Conservation (phyloP, 2,329 filamentous ascomycete species). For the Curvularia sp. region DNA sequence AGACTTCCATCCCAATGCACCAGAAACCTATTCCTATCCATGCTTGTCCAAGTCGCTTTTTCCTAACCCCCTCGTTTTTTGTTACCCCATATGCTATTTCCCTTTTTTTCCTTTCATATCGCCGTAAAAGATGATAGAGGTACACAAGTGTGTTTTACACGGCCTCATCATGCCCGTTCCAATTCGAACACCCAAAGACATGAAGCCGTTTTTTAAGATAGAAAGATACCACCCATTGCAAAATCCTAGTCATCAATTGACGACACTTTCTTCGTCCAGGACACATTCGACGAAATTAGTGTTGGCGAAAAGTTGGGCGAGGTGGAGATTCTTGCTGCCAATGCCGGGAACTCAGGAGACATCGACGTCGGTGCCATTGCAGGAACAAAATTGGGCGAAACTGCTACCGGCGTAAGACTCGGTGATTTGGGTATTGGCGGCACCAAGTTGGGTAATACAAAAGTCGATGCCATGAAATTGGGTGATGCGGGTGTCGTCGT, state of each 20-base stretch:
- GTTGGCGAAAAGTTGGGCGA: slow-evolving; percentile 12
- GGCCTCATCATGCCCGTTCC: neutral
- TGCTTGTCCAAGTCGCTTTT: neutral
- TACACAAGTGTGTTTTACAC: neutral
- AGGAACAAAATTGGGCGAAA: slow-evolving; percentile 25
- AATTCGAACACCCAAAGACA: neutral
- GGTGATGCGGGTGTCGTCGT: slow-evolving; percentile 5
- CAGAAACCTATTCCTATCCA: neutral
- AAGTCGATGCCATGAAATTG: slow-evolving; percentile 10
- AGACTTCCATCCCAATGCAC: neutral
- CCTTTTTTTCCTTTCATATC: neutral
- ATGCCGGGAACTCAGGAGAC: slow-evolving; percentile 6
- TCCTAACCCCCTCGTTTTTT: neutral
- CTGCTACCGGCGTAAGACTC: slow-evolving; percentile 7
- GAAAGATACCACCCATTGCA: neutral
- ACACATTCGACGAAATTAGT: neutral
- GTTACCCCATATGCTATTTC: neutral
- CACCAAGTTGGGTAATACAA: slow-evolving; percentile 12
- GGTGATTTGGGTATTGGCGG: slow-evolving; percentile 2
- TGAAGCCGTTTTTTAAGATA: neutral
- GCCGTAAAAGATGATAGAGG: neutral
- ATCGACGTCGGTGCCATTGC: neutral
- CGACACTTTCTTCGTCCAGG: neutral
- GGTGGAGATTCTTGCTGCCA: neutral
- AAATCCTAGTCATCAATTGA: neutral